Evolutionary conservation across 352 stramenopile species (phyloP), one percentile per base, ranked within the genome.

Genomic region (Globisporangium radiosum): DNA sequence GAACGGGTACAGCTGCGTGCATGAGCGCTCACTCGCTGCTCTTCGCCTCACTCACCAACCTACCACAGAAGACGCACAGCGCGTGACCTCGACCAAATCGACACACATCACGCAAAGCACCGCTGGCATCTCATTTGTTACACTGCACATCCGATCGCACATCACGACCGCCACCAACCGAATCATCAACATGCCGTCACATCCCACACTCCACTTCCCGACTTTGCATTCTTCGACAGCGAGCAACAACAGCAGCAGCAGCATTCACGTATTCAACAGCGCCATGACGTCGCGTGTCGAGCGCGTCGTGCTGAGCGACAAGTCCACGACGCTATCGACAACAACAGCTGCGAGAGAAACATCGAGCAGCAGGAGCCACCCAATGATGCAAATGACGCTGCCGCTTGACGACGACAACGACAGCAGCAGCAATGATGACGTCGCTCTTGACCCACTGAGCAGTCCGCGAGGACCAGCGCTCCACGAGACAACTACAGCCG

Each of bases 301-400:
- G 58, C 58, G 58, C 36, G 38, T 64, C 44, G 58, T 64, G 37
- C 38, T 64, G 38, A 37, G 42, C 9, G 36, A 44, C 53, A 65
- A 53, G 54, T 33, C 45, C 11, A 6, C 43, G 13, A 17, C 13
- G 43, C 25, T 25, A 25, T 47, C 11, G 43, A 13, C 10, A 7
- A 13, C 39, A 13, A 43, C 39, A 7, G 11, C 43, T 47, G 11
- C 43, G 14, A 13, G 14, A n/a, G 17, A 5, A 8, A n/a, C 11
- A n/a, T 9, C 45, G 6, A 50, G 45, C 45, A 50, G 15, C 45
- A 61, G 55, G 13, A 55, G 43, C 42, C 53, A 65, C 44, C 25
- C 47, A 25, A 52, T 66, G 59, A 64, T 63, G 48, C 58, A 63
- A 36, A 57, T 47, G 47, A 59, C 60, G 25, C 54, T 64, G 43